Evolutionary conservation across 1,139 yeast species (phyloP).

Genomic region (Debaryomycetaceae sp.): DNA sequence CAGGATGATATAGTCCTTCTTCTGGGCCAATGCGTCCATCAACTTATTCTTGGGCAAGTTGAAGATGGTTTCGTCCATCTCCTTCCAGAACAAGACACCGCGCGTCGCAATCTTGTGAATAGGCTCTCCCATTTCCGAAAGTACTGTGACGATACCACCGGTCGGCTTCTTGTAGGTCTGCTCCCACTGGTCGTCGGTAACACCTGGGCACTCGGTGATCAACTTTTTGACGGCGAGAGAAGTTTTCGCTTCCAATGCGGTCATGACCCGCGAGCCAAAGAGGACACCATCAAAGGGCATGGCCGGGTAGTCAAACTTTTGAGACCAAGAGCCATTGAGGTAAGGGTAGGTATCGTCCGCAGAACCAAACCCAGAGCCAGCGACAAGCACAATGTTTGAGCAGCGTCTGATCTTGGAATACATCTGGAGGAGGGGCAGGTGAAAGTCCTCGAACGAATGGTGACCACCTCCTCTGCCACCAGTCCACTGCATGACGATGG

Average conservation of each 20-base stretch:
- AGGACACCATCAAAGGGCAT: conserved; percentile 99
- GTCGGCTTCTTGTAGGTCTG: conserved; percentile 87
- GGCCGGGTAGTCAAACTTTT: conserved; percentile 77
- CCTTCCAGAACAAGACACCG: conserved; percentile 95
- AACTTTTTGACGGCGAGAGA: conserved; percentile 90
- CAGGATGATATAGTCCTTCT: conserved; percentile 77
- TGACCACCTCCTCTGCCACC: conserved; percentile 99
- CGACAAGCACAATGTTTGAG: conserved; percentile 77
- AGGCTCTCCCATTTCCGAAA: conserved; percentile 99
- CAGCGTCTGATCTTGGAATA: conserved; percentile 91
- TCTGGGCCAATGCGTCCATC: conserved; percentile 67
- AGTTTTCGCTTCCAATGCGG: conserved; percentile 91
- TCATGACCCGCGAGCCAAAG: conserved; percentile 95
- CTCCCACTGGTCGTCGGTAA: conserved; percentile 83
- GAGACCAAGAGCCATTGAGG: conserved; percentile 94
- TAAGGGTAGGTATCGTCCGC: conserved; percentile 95
- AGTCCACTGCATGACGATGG: conserved; percentile 97
- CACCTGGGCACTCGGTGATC: conserved; percentile 86
- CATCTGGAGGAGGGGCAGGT: conserved; percentile 92
- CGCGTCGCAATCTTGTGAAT: conserved; percentile 97
- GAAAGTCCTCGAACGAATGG: conserved; percentile 98
- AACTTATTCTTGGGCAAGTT: conserved; percentile 83
- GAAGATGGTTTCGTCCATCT: conserved; percentile 89
- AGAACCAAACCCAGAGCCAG: conserved; percentile 98
- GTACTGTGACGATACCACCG: conserved; percentile 93